Conservation (phyloP, 2,329 filamentous ascomycete genomes). For the Diaporthe caulivora region DNA sequence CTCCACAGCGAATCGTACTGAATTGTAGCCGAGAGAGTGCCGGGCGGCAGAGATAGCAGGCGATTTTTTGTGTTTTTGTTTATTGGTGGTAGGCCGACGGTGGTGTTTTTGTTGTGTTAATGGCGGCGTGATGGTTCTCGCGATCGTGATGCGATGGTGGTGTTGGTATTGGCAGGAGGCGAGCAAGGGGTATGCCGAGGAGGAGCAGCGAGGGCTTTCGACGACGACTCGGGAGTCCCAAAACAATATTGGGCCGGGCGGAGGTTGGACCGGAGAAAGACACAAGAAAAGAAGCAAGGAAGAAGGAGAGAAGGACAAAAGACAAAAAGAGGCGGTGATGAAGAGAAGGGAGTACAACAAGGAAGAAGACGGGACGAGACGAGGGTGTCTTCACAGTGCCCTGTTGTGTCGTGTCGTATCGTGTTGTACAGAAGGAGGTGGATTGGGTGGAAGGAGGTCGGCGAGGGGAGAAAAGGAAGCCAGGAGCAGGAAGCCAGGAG, state of each 20-base stretch:
- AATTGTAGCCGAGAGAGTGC: conserved; percentile 42
- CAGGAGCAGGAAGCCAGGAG: conserved; percentile 19
- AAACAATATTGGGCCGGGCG: conserved; percentile 22
- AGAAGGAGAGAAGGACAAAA: conserved; percentile 33
- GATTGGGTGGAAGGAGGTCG: conserved; percentile 31
- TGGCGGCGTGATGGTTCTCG: conserved; percentile 28
- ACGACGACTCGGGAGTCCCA: conserved; percentile 30
- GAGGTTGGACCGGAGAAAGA: conserved; percentile 33
- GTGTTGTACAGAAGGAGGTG: conserved; percentile 21
- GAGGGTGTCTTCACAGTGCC: conserved; percentile 27
- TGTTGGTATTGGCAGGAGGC: conserved; percentile 3
- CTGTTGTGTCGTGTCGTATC: conserved; percentile 30
- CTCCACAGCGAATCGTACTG: conserved; percentile 38
- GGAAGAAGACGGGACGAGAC: conserved; percentile 33
- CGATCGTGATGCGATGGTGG: conserved; percentile 17
- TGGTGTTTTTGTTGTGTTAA: conserved; percentile 39
- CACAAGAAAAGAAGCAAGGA: conserved; percentile 22
- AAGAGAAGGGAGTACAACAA: conserved; percentile 37
- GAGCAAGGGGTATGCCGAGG: conserved; percentile 13
- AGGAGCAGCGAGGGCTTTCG: conserved; percentile 27
- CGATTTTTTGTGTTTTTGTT: background rate
- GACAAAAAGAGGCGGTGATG: conserved; percentile 34
- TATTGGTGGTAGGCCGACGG: background rate
- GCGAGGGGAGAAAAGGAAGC: conserved; percentile 22
- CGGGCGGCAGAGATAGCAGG: conserved; percentile 38